phyloP scores from a whole-genome alignment of 2,329 filamentous ascomycete genomes.

The Dactylella cylindrospora region DNA sequence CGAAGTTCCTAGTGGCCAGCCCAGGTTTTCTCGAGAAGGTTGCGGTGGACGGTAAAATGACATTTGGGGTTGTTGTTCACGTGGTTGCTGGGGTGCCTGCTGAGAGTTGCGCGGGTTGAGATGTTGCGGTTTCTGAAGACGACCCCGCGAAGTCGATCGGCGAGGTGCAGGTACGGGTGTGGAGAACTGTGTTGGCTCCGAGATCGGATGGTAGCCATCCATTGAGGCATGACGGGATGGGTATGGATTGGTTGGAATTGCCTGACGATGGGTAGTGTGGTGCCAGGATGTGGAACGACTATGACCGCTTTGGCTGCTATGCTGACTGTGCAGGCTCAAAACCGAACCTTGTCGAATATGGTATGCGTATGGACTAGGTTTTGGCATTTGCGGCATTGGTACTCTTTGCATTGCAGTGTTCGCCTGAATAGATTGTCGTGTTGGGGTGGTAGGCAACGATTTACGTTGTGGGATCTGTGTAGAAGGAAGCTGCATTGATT shows the following conservation, averaged over 20 bases:
- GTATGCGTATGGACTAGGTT: conserved; percentile 32
- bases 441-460: conserved; percentile 6
- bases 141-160: conserved; percentile 26
- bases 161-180: neutral
- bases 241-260: conserved; percentile 13
- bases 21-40: conserved; percentile 29
- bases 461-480: conserved; percentile 25
- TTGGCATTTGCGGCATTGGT: conserved; percentile 36
- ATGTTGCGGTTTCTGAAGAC: conserved; percentile 38
- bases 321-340: no score
- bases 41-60: conserved; percentile 33
- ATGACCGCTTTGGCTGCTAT: neutral
- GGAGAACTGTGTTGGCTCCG: neutral
- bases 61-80: conserved; percentile 18
- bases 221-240: conserved; percentile 23
- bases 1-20: conserved; percentile 16
- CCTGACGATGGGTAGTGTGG: conserved; percentile 15
- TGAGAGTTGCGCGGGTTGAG: conserved; percentile 10
- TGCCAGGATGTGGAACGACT: conserved; percentile 30
- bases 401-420: conserved; percentile 5
- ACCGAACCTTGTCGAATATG: conserved; percentile 29
- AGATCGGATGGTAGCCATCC: conserved; percentile 18
- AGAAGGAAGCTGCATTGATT: conserved; percentile 27
- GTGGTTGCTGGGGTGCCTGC: conserved; percentile 6
- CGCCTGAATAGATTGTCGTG: neutral